Evolutionary conservation across 108 stramenopile species (phyloP), one percentile per base, ranked within the genome.

Genomic region (Nitzschia sp.): DNA sequence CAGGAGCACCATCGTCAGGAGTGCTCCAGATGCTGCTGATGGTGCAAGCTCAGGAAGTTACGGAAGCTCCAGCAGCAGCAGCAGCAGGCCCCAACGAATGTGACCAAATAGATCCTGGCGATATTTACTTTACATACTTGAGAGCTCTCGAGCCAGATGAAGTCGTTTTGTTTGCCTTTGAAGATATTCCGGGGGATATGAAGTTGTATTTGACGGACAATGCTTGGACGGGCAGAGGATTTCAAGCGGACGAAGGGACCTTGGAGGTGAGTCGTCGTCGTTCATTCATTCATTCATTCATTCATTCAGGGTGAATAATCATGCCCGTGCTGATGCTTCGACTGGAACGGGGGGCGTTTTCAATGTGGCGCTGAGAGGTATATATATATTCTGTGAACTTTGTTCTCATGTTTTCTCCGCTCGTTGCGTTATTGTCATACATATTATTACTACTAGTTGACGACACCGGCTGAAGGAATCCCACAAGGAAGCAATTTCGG

Each of bases 131-230:
- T 57, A 54, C 31, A 11, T 58, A 29, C 27, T 34, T 80, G 16
- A 23, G 46, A 17, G 15, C 59, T 11, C 35, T 55, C 13, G 61
- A 68, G 65, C 77, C 80, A 17, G 76, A 82, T 65, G 46, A 59
- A 36, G 70, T 87, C 17, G 57, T 33, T 0, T 57, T 87, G 9
- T 64, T 84, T 31, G 52, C 77, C 0, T 60, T 87, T 48, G 66
- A 52, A n/a, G 74, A 81, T 53, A 45, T 87, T 23, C 82, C 86
- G 0, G 76, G 55, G 15, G 57, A 63, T 21, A 30, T 76, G 19
- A 41, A 41, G 15, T 30, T 87, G 22, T 83, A 76, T 48, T 25
- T 86, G 59, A 86, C 85, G 31, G 82, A 86, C 58, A 71, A 80
- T 58, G 80, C 79, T 5, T 86, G 81, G 81, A 72, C 66, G 22